Evolutionary conservation across 176 grass and related monocot genomes (phyloP).

Genomic region (Zoysia japonica): DNA sequence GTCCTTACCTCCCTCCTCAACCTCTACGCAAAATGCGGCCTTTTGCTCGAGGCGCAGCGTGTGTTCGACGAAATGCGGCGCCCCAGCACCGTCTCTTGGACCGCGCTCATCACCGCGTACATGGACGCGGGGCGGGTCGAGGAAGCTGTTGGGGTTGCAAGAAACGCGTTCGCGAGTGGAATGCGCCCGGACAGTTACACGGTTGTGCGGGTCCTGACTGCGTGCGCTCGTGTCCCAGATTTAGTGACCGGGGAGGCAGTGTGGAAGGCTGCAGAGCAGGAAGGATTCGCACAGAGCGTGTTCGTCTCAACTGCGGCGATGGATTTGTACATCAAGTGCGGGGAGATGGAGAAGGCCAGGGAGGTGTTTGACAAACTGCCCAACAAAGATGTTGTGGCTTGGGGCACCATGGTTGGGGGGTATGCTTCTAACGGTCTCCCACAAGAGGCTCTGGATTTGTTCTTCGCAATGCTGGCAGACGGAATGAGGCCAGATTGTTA

Average conservation of each 20-base stretch:
- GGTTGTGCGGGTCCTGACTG: constrained; percentile 47
- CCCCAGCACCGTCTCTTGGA: constrained; percentile 60
- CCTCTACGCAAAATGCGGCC: constrained; percentile 55
- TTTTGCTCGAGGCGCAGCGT: constrained; percentile 5
- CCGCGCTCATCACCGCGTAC: constrained; percentile 65
- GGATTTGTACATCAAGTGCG: constrained; percentile 63
- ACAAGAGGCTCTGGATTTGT: constrained; percentile 54
- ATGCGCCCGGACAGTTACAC: constrained; percentile 58
- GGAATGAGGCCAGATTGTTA: constrained; percentile 12
- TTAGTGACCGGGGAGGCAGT: constrained; percentile 42
- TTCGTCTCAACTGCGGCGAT: constrained; percentile 57
- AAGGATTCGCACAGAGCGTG: constrained; percentile 32
- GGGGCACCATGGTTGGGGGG: constrained; percentile 67
- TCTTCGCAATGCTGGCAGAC: constrained; percentile 53
- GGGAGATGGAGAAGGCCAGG: constrained; percentile 52
- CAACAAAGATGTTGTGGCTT: constrained; percentile 56
- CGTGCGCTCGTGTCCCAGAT: constrained; percentile 51
- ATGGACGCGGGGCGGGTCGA: constrained; percentile 27
- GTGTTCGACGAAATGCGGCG: constrained; percentile 68
- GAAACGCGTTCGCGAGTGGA: constrained; percentile 28
- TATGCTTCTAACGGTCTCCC: constrained; percentile 63
- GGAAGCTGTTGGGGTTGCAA: constrained; percentile 26
- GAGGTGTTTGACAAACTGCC: constrained; percentile 54
- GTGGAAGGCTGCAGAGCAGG: constrained; percentile 29
- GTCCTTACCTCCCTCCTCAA: constrained; percentile 61